These are phyloP conservation scores for Gloeopeniophorella convolvens DNA, from an alignment of 768 basidiomycete species.

Conservation along the genomic window DNA sequence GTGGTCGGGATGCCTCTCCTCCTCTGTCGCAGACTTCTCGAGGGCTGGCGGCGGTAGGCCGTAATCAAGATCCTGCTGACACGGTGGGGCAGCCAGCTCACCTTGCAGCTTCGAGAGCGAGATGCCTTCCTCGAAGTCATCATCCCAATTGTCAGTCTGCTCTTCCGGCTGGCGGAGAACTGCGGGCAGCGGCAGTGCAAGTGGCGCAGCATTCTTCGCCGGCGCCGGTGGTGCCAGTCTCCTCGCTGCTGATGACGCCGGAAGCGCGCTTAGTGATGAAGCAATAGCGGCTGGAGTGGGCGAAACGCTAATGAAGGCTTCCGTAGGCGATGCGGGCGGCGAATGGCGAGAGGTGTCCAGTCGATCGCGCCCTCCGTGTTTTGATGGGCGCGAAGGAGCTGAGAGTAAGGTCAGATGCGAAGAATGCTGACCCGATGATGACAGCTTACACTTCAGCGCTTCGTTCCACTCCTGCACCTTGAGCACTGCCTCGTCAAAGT, in stretches of 20 bases:
- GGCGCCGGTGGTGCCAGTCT: slow-evolving; percentile 18
- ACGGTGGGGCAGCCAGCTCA: slow-evolving; percentile 19
- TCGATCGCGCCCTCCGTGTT: slow-evolving; percentile 38
- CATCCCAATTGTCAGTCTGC: slow-evolving; percentile 96
- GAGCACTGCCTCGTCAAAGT: slow-evolving; percentile 89
- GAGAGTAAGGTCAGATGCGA: slow-evolving; percentile 8
- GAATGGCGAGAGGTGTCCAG: slow-evolving; percentile 41
- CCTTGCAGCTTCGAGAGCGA: slow-evolving; percentile 81
- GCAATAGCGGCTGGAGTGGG: slow-evolving; percentile 9
- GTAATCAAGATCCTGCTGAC: slow-evolving; percentile 21
- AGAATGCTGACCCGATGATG: slow-evolving; percentile 6
- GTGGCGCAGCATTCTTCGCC: slow-evolving; percentile 20
- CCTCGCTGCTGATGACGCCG: slow-evolving; percentile 11
- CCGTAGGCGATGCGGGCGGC: slow-evolving; percentile 29
- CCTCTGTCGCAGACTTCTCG: slow-evolving; percentile 52
- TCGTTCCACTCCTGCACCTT: slow-evolving; percentile 99
- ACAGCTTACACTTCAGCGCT: slow-evolving; percentile 73
- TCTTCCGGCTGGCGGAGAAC: slow-evolving; percentile 71
- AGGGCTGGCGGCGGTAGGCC: slow-evolving; percentile 55
- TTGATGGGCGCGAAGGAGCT: slow-evolving; percentile 74
- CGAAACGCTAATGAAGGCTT: slow-evolving; percentile 8
- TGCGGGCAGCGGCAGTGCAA: slow-evolving; percentile 51
- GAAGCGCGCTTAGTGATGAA: slow-evolving; percentile 12
- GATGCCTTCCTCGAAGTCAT: slow-evolving; percentile 93
- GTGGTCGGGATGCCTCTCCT: slow-evolving; percentile 26